Percentiles rank a stretch among this genome's conserved stretches.
Conservation (phyloP, 257 asterid genomes). For the Schizonepeta tenuifolia region DNA sequence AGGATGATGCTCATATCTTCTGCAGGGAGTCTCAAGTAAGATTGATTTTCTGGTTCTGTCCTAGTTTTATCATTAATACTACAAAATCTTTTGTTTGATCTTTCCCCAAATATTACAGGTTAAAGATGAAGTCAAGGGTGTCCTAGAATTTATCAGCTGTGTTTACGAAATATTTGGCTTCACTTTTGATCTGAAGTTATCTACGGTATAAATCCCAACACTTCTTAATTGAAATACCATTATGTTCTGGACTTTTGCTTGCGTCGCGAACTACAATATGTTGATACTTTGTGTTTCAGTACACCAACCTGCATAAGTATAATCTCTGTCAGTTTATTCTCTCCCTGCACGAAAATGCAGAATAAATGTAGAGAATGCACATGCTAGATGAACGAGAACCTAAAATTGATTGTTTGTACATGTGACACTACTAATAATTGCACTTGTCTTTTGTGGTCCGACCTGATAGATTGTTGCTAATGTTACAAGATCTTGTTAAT, state of each 20-base stretch:
- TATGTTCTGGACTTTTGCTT: constrained; percentile 7
- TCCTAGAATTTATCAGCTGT: constrained; percentile 75
- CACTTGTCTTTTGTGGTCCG: constrained; percentile 19
- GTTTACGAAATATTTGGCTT: constrained; percentile 84
- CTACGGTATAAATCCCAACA: constrained; percentile 67
- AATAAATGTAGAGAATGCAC: constrained; percentile 8
- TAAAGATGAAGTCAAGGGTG: constrained; percentile 95
- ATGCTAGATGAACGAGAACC: constrained; percentile 1
- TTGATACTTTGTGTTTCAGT: neutral
- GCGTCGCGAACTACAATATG: neutral
- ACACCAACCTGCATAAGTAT: constrained; percentile 10
- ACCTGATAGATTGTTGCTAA: constrained; percentile 21
- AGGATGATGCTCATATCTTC: constrained; percentile 99
- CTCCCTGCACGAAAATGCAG: neutral
- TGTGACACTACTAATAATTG: neutral
- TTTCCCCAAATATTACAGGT: constrained; percentile 53
- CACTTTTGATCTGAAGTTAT: constrained; percentile 90
- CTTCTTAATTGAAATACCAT: constrained; percentile 21
- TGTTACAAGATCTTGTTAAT: neutral
- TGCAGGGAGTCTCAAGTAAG: constrained; percentile 98
- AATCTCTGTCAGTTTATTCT: neutral
- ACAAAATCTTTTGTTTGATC: constrained; percentile 26
- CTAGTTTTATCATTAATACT: neutral
- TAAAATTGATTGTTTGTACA: constrained; percentile 10
- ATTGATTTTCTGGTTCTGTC: constrained; percentile 25